Base-by-base conservation (phyloP, 2,329 filamentous ascomycete genomes). In the Cladophialophora yegresii region DNA sequence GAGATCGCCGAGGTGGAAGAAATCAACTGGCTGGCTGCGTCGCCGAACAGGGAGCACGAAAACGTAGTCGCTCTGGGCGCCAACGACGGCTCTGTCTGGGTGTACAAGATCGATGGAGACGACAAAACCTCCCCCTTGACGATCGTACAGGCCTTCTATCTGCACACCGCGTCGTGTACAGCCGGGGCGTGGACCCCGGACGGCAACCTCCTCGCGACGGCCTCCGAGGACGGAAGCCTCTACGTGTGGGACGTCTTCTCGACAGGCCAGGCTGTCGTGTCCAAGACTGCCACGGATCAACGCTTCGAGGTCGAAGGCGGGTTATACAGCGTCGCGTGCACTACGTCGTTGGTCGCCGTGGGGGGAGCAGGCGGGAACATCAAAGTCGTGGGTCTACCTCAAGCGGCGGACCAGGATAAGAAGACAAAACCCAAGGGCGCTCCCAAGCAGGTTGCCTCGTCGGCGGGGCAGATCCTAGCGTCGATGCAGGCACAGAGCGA, bases 231-330 rank as follows among this genome's bases (percentile, higher is more conserved):
- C 77, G 85, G 87, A 63, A 93, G 88, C 71, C 83, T 99, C 64
- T 93, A 93, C 76, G 93, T 96, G 26, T 97, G 92, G 86, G 95
- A 98, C 74, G 89, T 93, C 13, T 96, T 92, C 79, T 81, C 82
- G 1, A 80, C 82, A 4, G 81, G 84, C 26, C 86, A 87, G 69
- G 82, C 91, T 0, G 87, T 93, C 12, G 86, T 98, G 6, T 87
- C 87, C 0, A 82, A 97, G 53, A 96, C 90, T 1, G 84, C 84
- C 0, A 83, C 86, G 13, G 95, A 99, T 78, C 91, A 96, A 80
- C 88, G 95, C 54, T 99, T 99, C 79, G 87, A 86, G 33, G 90
- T 98, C 56, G 91, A 96, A 64, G 95, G 93, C 26, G 95, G 95
- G 0, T 82, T 99, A 1, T 98, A 92, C 83, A 92, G 89, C 45